Evolutionary conservation across 2,329 filamentous ascomycete genomes (phyloP).

Genomic region (Macroventuria anomochaeta): DNA sequence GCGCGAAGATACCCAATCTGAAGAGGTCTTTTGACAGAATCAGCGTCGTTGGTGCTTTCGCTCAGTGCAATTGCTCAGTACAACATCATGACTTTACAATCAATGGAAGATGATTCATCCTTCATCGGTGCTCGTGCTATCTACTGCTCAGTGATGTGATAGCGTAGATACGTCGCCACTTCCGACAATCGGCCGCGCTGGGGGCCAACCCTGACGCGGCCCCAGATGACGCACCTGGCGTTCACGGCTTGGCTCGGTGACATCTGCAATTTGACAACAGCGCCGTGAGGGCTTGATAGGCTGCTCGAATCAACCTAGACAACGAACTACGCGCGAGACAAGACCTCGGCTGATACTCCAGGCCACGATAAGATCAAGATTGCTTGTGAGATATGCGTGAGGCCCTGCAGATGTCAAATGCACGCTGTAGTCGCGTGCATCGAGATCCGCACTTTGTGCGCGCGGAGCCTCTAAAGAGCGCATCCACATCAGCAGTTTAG

Average conservation of each 20-base stretch:
- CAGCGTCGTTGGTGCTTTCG: neutral
- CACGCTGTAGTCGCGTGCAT: constrained; percentile 7
- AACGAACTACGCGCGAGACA: too few relatives aligned
- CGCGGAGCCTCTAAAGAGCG: neutral
- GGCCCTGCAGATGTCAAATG: neutral
- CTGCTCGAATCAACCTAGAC: too few relatives aligned
- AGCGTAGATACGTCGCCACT: constrained; percentile 16
- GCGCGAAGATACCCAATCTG: neutral
- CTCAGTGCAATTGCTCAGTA: too few relatives aligned
- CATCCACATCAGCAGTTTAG: neutral
- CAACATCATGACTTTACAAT: too few relatives aligned
- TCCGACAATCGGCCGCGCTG: constrained; percentile 16
- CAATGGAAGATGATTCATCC: too few relatives aligned
- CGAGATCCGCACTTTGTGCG: neutral
- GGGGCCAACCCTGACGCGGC: neutral
- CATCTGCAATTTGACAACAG: constrained; percentile 19
- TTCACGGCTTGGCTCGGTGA: constrained; percentile 13
- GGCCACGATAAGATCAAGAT: too few relatives aligned
- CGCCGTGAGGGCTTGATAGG: too few relatives aligned
- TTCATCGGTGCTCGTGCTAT: neutral
- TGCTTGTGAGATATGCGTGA: neutral
- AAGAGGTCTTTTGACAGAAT: neutral
- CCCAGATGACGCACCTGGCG: constrained; percentile 22
- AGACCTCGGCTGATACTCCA: too few relatives aligned
- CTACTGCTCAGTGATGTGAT: neutral